A percentile compares a stretch with the other conserved stretches of the same genome.
phyloP scores from a whole-genome alignment of 768 basidiomycete species.

The Inosperma sp. region DNA sequence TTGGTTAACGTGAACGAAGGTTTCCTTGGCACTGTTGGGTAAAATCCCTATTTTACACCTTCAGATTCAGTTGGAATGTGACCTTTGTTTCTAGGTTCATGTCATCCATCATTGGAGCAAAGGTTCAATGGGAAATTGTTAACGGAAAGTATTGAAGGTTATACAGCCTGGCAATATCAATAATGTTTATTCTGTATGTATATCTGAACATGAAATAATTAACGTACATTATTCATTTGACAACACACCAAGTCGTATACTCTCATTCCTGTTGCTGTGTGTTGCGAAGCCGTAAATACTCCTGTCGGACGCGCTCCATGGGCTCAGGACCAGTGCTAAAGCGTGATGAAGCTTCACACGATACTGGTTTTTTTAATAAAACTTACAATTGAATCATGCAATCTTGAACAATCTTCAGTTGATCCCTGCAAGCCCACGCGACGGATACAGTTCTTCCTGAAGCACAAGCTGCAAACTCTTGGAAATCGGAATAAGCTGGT shows the following conservation, averaged over 20 bases:
- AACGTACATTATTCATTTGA: too few species aligned
- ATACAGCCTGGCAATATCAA: not conserved
- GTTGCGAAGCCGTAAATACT: conserved; percentile 67
- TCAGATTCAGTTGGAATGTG: not conserved
- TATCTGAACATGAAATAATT: too few species aligned
- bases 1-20: conserved; percentile 80
- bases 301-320: conserved; percentile 66
- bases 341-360: not conserved
- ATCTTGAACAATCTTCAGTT: conserved; percentile 64
- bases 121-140: conserved; percentile 60
- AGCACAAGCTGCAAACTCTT: conserved; percentile 85
- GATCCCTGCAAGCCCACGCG: conserved; percentile 75
- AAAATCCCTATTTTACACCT: not conserved
- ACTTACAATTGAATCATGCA: conserved; percentile 81
- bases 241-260: too few species aligned
- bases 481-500: not conserved
- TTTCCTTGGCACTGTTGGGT: conserved; percentile 82
- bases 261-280: conserved; percentile 29
- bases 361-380: not conserved
- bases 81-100: conserved; percentile 44
- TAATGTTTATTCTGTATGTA: too few species aligned
- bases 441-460: conserved; percentile 77
- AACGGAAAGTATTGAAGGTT: conserved; percentile 36
- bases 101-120: conserved; percentile 66
- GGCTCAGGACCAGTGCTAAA: conserved; percentile 66